Base-by-base conservation (phyloP, 176 grass and related monocot genomes). In the Oryza rufipogon region DNA sequence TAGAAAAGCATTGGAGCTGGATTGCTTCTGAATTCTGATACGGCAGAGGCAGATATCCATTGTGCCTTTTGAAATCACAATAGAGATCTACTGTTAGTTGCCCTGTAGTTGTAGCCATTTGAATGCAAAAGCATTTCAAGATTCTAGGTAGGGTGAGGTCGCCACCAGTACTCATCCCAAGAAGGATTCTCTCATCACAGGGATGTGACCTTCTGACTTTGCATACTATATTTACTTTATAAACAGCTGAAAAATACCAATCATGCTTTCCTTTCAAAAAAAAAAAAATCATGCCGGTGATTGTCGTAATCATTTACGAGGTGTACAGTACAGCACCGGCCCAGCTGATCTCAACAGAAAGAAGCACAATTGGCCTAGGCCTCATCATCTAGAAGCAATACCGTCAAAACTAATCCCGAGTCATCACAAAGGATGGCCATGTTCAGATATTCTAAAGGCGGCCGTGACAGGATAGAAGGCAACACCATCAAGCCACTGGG, bases 401-500 rank as follows among this genome's bases (percentile, higher is more conserved):
- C 5, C 47, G 39, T 73, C 72, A 66, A 32, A 54, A 12, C 12
- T 28, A 71, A 23, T 78, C 38, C 63, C 47, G 0, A 39, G 61
- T 58, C 61, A 14, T 25, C 41, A 20, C 54, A 81, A 51, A 42
- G 28, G 84, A 69, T 58, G 60, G 34, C 80, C 51, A 45, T 82
- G 78, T 74, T 83, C 38, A 80, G 32, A 45, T 86, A 78, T 74
- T 83, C 38, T 73, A 82, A 20, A 83, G 68, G 36, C 74, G 16
- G 74, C 36, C 2, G 19, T 20, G 74, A 68, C 32, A 11, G 26
- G 20, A 82, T 61, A 30, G 26, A 10, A 9, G 63, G n/a, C 73
- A 68, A 22, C 74, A 74, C 26, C 68, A 49, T 3, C 20, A 74
- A 48, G 25, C 76, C 73, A 64, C 75, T 48, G 52, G 52, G 51